These are phyloP conservation scores for Marasmius oreades DNA, from an alignment of 1,284 basidiomycete species.

Conservation along the genomic window DNA sequence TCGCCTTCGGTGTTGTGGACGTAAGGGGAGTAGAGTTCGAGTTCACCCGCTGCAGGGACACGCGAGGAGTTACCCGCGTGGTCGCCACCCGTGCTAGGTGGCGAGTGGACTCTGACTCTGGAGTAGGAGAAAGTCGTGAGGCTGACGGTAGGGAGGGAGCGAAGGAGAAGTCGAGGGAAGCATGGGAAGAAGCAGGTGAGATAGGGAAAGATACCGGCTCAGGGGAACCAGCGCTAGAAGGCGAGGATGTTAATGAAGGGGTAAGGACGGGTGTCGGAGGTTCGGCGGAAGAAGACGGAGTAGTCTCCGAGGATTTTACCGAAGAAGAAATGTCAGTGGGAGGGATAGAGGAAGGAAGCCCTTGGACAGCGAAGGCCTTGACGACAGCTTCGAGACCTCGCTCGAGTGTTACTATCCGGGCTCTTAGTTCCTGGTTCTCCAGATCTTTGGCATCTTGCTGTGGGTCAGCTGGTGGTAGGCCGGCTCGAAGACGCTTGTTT, in stretches of 20 bases:
- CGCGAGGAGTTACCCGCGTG: slow-evolving; percentile 49
- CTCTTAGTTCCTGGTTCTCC: slow-evolving; percentile 72
- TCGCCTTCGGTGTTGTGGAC: slow-evolving; percentile 5
- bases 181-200: background rate
- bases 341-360: slow-evolving; percentile 21
- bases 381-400: slow-evolving; percentile 76
- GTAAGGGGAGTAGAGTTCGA: slow-evolving; percentile 30
- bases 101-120: slow-evolving; percentile 69
- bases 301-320: slow-evolving; percentile 10
- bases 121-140: slow-evolving; percentile 7
- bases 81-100: slow-evolving; percentile 93
- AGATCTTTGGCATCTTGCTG: slow-evolving; percentile 49
- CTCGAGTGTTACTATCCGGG: slow-evolving; percentile 73
- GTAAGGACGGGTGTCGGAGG: slow-evolving; percentile 27
- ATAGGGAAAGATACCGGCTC: background rate
- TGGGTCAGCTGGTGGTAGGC: slow-evolving; percentile 39
- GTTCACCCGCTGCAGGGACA: slow-evolving; percentile 88
- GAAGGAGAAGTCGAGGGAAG: slow-evolving; percentile 3
- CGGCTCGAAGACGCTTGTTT: slow-evolving; percentile 72
- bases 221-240: background rate
- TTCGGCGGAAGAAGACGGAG: slow-evolving; percentile 16
- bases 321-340: slow-evolving; percentile 28
- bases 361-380: slow-evolving; percentile 65
- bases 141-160: slow-evolving; percentile 14
- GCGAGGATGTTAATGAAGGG: slow-evolving; percentile 19